Conservation (phyloP, 495 filamentous ascomycete species). For the Neurospora pannonica region DNA sequence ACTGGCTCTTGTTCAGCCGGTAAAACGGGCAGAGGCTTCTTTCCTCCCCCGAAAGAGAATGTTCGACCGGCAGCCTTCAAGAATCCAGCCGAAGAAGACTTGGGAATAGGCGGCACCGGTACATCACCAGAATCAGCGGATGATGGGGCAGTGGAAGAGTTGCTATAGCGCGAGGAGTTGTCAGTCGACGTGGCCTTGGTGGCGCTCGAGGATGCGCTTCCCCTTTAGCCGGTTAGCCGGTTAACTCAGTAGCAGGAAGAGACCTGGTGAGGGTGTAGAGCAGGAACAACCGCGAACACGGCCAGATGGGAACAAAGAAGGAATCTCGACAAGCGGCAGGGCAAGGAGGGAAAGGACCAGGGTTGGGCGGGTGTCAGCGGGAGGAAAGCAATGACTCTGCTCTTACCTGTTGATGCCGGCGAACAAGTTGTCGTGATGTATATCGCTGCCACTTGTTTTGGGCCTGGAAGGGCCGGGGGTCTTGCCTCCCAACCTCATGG, state of each 20-base stretch:
- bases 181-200: constrained; percentile 54
- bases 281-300: background rate
- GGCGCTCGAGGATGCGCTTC: constrained; percentile 56
- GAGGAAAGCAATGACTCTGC: constrained; percentile 1
- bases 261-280: background rate
- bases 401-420: constrained; percentile 43
- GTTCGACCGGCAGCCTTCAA: constrained; percentile 61
- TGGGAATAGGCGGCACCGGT: constrained; percentile 48
- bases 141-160: constrained; percentile 63
- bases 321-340: background rate
- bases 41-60: constrained; percentile 61
- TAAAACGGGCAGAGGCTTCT: constrained; percentile 36
- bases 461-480: constrained; percentile 16
- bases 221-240: constrained; percentile 30
- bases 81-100: constrained; percentile 37
- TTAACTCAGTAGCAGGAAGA: constrained; percentile 3
- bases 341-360: background rate
- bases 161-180: constrained; percentile 62
- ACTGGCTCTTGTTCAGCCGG: constrained; percentile 30
- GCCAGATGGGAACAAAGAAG: background rate
- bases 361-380: background rate
- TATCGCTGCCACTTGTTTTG: constrained; percentile 20
- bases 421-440: constrained; percentile 47
- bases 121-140: constrained; percentile 56
- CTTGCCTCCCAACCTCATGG: constrained; percentile 21